Percentiles rank a stretch among this genome's conserved stretches.
Conservation (phyloP, 148 eudicot genomes). For the Vaccinium myrtillus region DNA sequence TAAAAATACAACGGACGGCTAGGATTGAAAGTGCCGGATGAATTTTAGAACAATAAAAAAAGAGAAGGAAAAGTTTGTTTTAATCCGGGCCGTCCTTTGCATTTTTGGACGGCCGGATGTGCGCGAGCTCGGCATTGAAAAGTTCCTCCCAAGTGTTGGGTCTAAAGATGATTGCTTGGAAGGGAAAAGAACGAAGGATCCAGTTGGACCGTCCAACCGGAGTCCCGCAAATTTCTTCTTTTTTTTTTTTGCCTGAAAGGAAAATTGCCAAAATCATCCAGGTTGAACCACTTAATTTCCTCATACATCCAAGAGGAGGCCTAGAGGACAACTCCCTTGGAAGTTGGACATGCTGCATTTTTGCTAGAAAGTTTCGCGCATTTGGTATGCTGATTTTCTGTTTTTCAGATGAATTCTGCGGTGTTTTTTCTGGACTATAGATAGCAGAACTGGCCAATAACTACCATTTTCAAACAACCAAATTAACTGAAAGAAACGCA, state of each 20-base stretch:
- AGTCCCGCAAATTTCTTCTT: background rate
- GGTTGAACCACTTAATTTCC: background rate
- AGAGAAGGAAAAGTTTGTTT: too few species aligned
- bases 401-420: background rate
- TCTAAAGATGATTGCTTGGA: background rate
- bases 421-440: background rate
- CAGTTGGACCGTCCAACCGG: background rate
- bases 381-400: background rate
- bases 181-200: background rate
- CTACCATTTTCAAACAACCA: too few species aligned
- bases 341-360: background rate
- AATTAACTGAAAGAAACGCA: background rate
- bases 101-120: too few species aligned
- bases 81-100: too few species aligned
- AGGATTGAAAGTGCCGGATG: too few species aligned
- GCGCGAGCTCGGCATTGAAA: too few species aligned
- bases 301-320: background rate
- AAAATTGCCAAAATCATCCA: background rate
- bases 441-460: background rate
- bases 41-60: too few species aligned
- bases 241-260: background rate
- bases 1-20: too few species aligned
- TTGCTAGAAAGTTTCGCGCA: background rate
- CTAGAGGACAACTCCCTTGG: background rate
- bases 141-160: too few species aligned